phyloP scores from a whole-genome alignment of 192 early-diverging fungal genomes.

The Rhizoclosmatium sp. region DNA sequence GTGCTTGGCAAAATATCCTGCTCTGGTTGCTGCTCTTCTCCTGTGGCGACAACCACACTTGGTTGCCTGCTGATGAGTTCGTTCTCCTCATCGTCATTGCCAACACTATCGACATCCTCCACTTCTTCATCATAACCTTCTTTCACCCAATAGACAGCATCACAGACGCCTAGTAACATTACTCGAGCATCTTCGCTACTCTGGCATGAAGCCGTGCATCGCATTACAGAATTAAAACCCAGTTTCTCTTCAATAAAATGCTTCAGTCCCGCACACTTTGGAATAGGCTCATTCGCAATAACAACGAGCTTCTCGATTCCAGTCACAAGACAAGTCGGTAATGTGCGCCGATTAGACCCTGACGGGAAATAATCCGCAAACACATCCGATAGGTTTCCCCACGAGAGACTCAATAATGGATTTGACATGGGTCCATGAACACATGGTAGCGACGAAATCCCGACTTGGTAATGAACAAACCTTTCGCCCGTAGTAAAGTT shows the following conservation, averaged over 20 bases:
- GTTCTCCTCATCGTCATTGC: neutral
- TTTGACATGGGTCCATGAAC: neutral
- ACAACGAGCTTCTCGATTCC: conserved; percentile 10
- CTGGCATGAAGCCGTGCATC: conserved; percentile 31
- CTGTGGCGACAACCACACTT: neutral
- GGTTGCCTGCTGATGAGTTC: neutral
- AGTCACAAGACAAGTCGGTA: neutral
- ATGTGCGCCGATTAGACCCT: neutral
- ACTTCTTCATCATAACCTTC: neutral
- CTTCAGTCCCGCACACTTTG: neutral
- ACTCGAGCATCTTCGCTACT: conserved; percentile 17
- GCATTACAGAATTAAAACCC: neutral
- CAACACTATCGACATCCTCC: neutral
- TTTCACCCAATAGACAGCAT: conserved; percentile 30
- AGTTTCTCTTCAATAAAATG: conserved; percentile 12
- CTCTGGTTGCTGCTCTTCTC: neutral
- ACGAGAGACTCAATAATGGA: conserved; percentile 12
- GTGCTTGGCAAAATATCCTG: neutral
- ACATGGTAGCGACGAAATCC: conserved; percentile 17
- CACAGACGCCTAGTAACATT: conserved; percentile 17
- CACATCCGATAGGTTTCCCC: conserved; percentile 6
- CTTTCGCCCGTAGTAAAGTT: conserved; percentile 15
- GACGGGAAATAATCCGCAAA: neutral
- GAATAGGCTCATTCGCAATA: neutral
- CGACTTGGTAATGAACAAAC: neutral